Conservation (phyloP, 2,329 filamentous ascomycete species). For the Botryotinia narcissicola region DNA sequence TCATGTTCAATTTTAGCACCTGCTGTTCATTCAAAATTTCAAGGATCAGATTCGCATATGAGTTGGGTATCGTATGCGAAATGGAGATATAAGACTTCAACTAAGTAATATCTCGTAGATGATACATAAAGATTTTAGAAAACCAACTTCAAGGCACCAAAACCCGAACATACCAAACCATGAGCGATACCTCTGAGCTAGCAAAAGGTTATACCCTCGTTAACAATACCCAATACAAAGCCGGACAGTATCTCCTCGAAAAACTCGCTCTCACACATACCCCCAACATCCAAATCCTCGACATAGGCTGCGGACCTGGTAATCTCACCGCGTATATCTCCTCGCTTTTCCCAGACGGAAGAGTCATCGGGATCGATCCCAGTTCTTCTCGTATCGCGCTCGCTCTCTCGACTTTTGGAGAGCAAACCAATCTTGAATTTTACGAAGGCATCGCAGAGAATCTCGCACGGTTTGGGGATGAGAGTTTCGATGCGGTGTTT, state of each 20-base stretch:
- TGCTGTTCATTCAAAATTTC: too few relatives aligned
- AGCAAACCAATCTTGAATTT: conserved; percentile 12
- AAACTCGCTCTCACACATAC: conserved; percentile 11
- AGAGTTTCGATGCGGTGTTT: conserved; percentile 22
- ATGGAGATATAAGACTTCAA: neutral
- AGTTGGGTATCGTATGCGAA: too few relatives aligned
- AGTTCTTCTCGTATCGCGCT: conserved; percentile 21
- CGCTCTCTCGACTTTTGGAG: neutral
- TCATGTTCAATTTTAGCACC: neutral
- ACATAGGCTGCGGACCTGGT: conserved; percentile 41
- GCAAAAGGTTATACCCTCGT: conserved; percentile 24
- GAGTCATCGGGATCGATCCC: conserved; percentile 21
- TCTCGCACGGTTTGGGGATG: conserved; percentile 11
- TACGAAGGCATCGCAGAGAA: conserved; percentile 19
- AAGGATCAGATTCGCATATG: too few relatives aligned
- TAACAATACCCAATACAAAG: conserved; percentile 21
- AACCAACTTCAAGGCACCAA: too few relatives aligned
- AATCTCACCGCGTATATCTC: conserved; percentile 33
- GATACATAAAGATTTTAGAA: neutral
- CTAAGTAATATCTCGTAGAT: neutral
- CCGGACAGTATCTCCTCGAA: conserved; percentile 20
- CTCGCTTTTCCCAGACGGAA: conserved; percentile 4
- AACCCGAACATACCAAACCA: neutral
- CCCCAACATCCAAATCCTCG: conserved; percentile 31
- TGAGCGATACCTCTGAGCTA: conserved; percentile 24